These are phyloP conservation scores for Xylaria cubensis DNA, from an alignment of 495 filamentous ascomycete genomes.

Conservation along the genomic window DNA sequence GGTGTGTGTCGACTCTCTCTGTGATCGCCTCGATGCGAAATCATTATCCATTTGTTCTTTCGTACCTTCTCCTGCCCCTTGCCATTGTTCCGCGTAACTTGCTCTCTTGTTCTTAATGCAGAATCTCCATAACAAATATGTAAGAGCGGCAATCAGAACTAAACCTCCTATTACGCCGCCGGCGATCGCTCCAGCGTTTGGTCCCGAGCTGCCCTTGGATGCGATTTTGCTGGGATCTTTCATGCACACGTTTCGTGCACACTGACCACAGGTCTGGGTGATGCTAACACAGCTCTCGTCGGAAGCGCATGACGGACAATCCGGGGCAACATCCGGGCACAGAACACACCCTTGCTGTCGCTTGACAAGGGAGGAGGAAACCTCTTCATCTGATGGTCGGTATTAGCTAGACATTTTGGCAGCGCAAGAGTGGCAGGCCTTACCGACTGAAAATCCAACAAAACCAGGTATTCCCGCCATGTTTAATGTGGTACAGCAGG, in stretches of 20 bases:
- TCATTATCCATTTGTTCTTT: slow-evolving; percentile 61
- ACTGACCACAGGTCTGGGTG: slow-evolving; percentile 43
- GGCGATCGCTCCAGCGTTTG: slow-evolving; percentile 80
- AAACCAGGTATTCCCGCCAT: slow-evolving; percentile 44
- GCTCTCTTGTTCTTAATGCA: slow-evolving; percentile 81
- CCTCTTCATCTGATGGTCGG: slow-evolving; percentile 32
- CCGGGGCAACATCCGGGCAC: slow-evolving; percentile 38
- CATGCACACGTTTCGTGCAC: slow-evolving; percentile 50
- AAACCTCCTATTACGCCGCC: slow-evolving; percentile 85
- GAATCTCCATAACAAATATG: slow-evolving; percentile 84
- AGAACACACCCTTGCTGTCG: slow-evolving; percentile 41
- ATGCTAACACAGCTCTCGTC: slow-evolving; percentile 47
- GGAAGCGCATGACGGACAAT: slow-evolving; percentile 61
- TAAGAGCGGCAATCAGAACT: slow-evolving; percentile 68
- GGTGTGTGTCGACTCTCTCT: slow-evolving; percentile 82
- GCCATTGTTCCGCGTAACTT: slow-evolving; percentile 61
- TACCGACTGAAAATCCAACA: slow-evolving; percentile 41
- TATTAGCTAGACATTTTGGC: slow-evolving; percentile 26
- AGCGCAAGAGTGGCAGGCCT: slow-evolving; percentile 24
- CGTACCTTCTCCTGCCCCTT: slow-evolving; percentile 59
- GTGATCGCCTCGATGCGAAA: slow-evolving; percentile 66
- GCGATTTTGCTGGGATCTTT: slow-evolving; percentile 38
- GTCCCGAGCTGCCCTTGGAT: slow-evolving; percentile 46
- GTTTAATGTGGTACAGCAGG: not conserved
- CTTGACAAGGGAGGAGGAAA: slow-evolving; percentile 33